Conservation (phyloP, 306 rosid genomes). For the Notholithocarpus densiflorus region DNA sequence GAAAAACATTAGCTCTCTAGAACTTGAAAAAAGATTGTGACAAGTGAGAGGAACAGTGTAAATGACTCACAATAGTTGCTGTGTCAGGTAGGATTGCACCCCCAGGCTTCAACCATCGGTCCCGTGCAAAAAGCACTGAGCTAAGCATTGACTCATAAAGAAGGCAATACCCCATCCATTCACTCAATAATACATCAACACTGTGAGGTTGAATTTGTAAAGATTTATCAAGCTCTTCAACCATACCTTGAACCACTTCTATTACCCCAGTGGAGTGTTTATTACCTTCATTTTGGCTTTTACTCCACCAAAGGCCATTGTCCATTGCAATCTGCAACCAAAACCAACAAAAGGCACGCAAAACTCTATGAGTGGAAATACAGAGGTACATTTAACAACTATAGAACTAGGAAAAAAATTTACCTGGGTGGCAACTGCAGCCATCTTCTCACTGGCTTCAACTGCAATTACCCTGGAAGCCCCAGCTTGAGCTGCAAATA, state of each 20-base stretch:
- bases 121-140: conserved; percentile 90
- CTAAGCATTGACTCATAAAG: conserved; percentile 92
- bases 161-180: conserved; percentile 99
- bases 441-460: conserved; percentile 97
- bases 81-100: conserved; percentile 95
- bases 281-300: conserved; percentile 33
- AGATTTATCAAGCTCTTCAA: conserved; percentile 68
- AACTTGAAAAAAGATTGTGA: not conserved
- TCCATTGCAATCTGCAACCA: conserved; percentile 66
- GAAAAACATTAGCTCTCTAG: not conserved
- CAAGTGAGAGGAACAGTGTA: not conserved
- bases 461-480: conserved; percentile 88
- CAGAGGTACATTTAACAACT: conserved; percentile 8
- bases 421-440: conserved; percentile 84
- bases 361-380: conserved; percentile 8
- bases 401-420: not conserved
- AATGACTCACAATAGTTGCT: conserved; percentile 78
- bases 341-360: conserved; percentile 7
- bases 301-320: conserved; percentile 49
- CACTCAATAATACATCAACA: conserved; percentile 81
- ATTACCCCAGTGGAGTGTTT: conserved; percentile 44
- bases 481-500: conserved; percentile 83
- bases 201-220: conserved; percentile 68
- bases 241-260: conserved; percentile 81
- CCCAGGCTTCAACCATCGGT: conserved; percentile 88